Conservation (phyloP, 2,329 filamentous ascomycete genomes). For the Ceratocystis variospora region DNA sequence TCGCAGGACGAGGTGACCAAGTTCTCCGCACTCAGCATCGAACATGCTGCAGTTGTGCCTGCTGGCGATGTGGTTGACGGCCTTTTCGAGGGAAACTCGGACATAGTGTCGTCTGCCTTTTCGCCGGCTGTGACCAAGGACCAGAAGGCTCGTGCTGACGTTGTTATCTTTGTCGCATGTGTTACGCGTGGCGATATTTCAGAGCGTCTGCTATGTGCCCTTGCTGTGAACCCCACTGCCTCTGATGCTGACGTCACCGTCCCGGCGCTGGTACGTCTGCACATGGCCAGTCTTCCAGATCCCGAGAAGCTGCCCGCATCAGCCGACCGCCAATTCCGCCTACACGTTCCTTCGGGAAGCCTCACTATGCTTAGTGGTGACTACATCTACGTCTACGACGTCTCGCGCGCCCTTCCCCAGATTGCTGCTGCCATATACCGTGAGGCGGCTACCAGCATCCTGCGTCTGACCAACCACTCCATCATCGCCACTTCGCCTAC, state of each 20-base stretch:
- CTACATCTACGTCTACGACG: conserved; percentile 46
- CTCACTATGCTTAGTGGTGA: conserved; percentile 46
- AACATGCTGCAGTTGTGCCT: conserved; percentile 35
- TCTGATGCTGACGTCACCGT: conserved; percentile 20
- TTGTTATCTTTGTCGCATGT: conserved; percentile 33
- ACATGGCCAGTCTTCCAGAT: conserved; percentile 29
- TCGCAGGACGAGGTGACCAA: conserved; percentile 28
- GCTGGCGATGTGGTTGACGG: conserved; percentile 39
- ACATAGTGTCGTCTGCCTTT: conserved; percentile 24
- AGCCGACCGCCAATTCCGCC: conserved; percentile 30
- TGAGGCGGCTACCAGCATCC: conserved; percentile 44
- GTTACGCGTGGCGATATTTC: conserved; percentile 20
- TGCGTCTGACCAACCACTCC: conserved; percentile 52
- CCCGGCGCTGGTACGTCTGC: conserved; percentile 27
- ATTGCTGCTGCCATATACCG: conserved; percentile 41
- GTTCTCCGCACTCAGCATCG: conserved; percentile 31
- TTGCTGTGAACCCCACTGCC: conserved; percentile 23
- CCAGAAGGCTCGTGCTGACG: conserved; percentile 32
- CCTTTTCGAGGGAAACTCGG: conserved; percentile 41
- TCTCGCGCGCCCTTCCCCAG: conserved; percentile 49
- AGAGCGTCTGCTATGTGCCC: conserved; percentile 27
- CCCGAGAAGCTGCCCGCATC: conserved; percentile 16
- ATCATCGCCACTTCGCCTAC: conserved; percentile 46
- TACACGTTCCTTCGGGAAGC: conserved; percentile 50
- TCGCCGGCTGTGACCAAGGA: conserved; percentile 9